Evolutionary conservation across 257 asterid genomes (phyloP), one percentile per base, ranked within the genome.

Genomic region (Pogostemon cablin): DNA sequence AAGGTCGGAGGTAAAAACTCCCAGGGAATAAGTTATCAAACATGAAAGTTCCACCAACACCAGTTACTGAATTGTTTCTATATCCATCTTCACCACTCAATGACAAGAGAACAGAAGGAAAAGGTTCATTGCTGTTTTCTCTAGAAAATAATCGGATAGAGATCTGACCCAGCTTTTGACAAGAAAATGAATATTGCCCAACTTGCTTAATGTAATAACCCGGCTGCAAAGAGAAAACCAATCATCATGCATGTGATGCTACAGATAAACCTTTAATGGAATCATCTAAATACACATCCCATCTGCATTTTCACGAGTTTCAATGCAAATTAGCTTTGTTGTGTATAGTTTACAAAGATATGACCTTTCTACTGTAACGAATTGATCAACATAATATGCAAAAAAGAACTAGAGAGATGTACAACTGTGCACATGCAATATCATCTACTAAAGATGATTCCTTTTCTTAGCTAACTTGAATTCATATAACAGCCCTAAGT

Each of bases 51-150:
- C 98, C 98, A 57, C 97, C 97, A 75, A 75, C 84, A 65, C 93
- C 95, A 64, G 96, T 84, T 35, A 89, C 85, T 38, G 98, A 90
- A 78, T 93, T 93, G 82, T 93, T 93, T 75, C 98, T 86, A 63
- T 93, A 93, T 79, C 98, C 98, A 85, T 90, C 98, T 75, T 93
- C 98, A 7, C 98, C 96, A 68, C 98, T 93, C 85, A 93, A 77
- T 35, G 97, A 93, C 79, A 93, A 82, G 77, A 93, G 92, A 70
- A 85, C 93, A 61, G 97, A 85, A 35, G 98, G 97, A 78, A 87
- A 86, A 72, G 89, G 91, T 79, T 86, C 96, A 5, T 79, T 79
- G 75, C 73, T 81, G 70, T 86, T 85, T 77, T 87, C 96, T 75
- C 77, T 79, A 65, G 90, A 84, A 83, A 80, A 87, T 71, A 93